Evolutionary conservation across 1,139 yeast genomes (phyloP).

Genomic region (Geotrichum histeridarum): DNA sequence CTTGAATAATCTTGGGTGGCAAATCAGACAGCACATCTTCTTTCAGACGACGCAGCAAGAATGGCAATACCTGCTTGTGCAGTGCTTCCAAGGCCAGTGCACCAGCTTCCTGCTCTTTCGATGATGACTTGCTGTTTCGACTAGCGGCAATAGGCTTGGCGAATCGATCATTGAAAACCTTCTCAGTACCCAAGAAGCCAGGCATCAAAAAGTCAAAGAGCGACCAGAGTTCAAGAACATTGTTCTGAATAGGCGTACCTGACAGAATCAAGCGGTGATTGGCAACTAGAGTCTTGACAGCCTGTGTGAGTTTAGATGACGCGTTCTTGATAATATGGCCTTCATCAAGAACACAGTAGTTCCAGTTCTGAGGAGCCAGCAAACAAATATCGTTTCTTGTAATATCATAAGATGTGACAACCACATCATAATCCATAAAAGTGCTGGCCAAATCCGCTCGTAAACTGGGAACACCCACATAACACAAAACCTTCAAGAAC

Average conservation of each 20-base stretch:
- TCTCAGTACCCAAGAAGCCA: slow-evolving; percentile 94
- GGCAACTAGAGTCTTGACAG: slow-evolving; percentile 77
- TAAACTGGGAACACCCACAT: slow-evolving; percentile 87
- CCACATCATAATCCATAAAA: slow-evolving; percentile 64
- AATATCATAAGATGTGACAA: slow-evolving; percentile 93
- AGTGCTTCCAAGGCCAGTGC: slow-evolving; percentile 92
- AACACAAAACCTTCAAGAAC: slow-evolving; percentile 71
- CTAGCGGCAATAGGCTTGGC: slow-evolving; percentile 97
- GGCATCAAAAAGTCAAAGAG: slow-evolving; percentile 97
- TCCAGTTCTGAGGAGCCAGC: slow-evolving; percentile 61
- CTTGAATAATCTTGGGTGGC: slow-evolving; percentile 98
- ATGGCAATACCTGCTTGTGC: slow-evolving; percentile 94
- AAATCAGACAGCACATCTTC: slow-evolving; percentile 94
- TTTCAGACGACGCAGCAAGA: slow-evolving; percentile 89
- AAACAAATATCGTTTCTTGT: slow-evolving; percentile 82
- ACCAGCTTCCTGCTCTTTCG: slow-evolving; percentile 95
- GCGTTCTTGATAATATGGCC: slow-evolving; percentile 97
- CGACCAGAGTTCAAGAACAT: slow-evolving; percentile 95
- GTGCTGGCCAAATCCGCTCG: slow-evolving; percentile 54
- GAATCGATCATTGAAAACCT: slow-evolving; percentile 87
- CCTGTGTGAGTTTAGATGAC: slow-evolving; percentile 76
- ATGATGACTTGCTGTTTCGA: slow-evolving; percentile 81
- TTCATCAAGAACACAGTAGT: slow-evolving; percentile 94
- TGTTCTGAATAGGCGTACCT: slow-evolving; percentile 97
- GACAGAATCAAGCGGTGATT: slow-evolving; percentile 87